Base-by-base conservation (phyloP, 2,329 filamentous ascomycete genomes). In the Tolypocladium inflatum region DNA sequence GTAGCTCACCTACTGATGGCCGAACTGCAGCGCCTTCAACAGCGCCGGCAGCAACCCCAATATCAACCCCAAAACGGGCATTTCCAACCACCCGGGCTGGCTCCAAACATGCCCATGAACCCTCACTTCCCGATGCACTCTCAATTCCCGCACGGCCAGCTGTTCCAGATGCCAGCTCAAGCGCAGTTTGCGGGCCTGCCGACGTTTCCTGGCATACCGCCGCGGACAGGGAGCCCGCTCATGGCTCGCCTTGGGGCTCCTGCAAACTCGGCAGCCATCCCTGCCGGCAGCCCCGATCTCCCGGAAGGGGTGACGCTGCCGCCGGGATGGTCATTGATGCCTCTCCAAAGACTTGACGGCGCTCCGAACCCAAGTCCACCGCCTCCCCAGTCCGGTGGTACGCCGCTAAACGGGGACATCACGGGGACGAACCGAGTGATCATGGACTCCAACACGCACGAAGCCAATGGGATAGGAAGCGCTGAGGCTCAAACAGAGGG, bases 11-110 rank as follows among this genome's bases (percentile, higher is more conserved):
- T 84, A 19, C 76, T 94, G 60, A 81, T 89, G 60, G 73, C 75
- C 23, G 90, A 94, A 68, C 70, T 94, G 55, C 76, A 82, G 39
- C 81, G 87, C 60, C 75, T 92, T 57, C 84, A 87, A 30, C 78
- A 76, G 60, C 62, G 74, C 43, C 79, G 81, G 57, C 73, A 74
- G 41, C 73, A 71, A 57, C 64, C 65, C 30, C 68, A 68, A 55
- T 70, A 71, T 37, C 61, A 65, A 38, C 41, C 60, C 62, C 69
- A 64, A 64, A 58, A 61, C n/a, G 60, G 57, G 15, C 63, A 62
- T 39, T 39, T 52, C 19, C 60, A 59, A 38, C 54, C 60, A 13
- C 43, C 53, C 26, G 50, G 42, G 42, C 59, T 35, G 50, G 53
- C 51, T 30, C 60, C 19, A 55, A 64, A 54, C 54, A 60, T 57